Evolutionary conservation across 306 rosid species (phyloP).

Genomic region (Castanopsis chinensis): DNA sequence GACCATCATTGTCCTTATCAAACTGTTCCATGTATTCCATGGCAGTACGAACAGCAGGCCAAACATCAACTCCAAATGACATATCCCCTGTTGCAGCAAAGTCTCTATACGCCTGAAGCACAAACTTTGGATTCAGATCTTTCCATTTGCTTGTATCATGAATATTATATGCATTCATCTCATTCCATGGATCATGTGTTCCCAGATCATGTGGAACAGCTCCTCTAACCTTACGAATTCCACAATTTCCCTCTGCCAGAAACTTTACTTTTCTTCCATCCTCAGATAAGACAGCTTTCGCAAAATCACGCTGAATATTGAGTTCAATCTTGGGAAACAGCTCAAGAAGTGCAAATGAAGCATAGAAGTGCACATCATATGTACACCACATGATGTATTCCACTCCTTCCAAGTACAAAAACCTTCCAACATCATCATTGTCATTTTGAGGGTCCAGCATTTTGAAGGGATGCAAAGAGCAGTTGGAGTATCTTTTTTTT

Average conservation of each 20-base stretch:
- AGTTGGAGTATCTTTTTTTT: constrained; percentile 17
- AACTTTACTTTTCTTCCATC: constrained; percentile 92
- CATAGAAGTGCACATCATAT: constrained; percentile 96
- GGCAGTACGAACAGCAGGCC: constrained; percentile 98
- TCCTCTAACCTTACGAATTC: constrained; percentile 95
- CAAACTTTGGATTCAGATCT: constrained; percentile 95
- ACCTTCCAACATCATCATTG: constrained; percentile 82
- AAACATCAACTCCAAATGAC: constrained; percentile 95
- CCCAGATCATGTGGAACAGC: constrained; percentile 98
- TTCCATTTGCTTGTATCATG: constrained; percentile 98
- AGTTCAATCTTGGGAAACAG: constrained; percentile 93
- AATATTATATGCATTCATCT: constrained; percentile 95
- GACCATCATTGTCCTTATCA: constrained; percentile 86
- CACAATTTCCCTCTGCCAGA: constrained; percentile 91
- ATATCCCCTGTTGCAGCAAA: constrained; percentile 87
- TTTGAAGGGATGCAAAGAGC: constrained; percentile 14
- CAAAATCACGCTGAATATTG: constrained; percentile 92
- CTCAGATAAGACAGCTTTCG: constrained; percentile 89
- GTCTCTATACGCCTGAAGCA: constrained; percentile 91
- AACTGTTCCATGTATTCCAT: constrained; percentile 94
- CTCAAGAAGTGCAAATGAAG: constrained; percentile 97
- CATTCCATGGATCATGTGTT: constrained; percentile 96
- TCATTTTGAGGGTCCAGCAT: constrained; percentile 37
- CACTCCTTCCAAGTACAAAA: constrained; percentile 95
- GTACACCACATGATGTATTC: constrained; percentile 99